phyloP scores from a whole-genome alignment of 2,329 filamentous ascomycete species.

The Chaetomium olivaceum region DNA sequence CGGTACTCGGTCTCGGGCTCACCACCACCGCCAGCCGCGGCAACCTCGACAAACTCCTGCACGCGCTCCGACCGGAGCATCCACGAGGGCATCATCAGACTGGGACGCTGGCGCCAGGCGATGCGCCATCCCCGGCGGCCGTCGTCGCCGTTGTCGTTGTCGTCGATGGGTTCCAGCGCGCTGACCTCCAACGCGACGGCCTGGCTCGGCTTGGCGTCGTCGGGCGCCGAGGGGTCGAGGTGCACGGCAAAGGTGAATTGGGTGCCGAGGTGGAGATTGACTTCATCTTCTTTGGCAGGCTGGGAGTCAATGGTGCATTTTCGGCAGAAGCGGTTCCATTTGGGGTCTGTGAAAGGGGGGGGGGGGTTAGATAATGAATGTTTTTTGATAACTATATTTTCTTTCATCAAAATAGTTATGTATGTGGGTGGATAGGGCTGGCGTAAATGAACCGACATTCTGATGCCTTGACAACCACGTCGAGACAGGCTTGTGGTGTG shows the following conservation, averaged over 20 bases:
- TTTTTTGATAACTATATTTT: background rate
- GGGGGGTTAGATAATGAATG: background rate
- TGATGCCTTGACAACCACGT: conserved; percentile 40
- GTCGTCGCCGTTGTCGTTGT: conserved; percentile 19
- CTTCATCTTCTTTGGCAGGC: conserved; percentile 22
- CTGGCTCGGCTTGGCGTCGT: conserved; percentile 20
- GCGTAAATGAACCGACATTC: conserved; percentile 33
- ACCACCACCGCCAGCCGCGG: background rate
- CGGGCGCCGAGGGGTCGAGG: conserved; percentile 34
- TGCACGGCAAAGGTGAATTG: conserved; percentile 40
- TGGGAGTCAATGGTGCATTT: conserved; percentile 34
- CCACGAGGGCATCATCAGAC: conserved; percentile 32
- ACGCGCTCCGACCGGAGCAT: conserved; percentile 44
- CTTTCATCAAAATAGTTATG: too few species aligned
- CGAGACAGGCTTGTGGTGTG: conserved; percentile 37
- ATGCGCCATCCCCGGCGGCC: conserved; percentile 41
- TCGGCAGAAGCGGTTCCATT: conserved; percentile 42
- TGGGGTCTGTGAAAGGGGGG: conserved; percentile 21
- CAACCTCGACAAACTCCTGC: conserved; percentile 45
- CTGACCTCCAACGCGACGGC: conserved; percentile 35
- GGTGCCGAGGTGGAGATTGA: conserved; percentile 37
- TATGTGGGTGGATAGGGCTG: too few species aligned
- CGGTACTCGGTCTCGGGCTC: conserved; percentile 44
- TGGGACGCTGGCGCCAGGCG: conserved; percentile 42
- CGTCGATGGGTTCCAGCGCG: conserved; percentile 39